Evolutionary conservation across 495 filamentous ascomycete genomes (phyloP), one percentile per base, ranked within the genome.

Genomic region (Trichoderma orchidacearum): DNA sequence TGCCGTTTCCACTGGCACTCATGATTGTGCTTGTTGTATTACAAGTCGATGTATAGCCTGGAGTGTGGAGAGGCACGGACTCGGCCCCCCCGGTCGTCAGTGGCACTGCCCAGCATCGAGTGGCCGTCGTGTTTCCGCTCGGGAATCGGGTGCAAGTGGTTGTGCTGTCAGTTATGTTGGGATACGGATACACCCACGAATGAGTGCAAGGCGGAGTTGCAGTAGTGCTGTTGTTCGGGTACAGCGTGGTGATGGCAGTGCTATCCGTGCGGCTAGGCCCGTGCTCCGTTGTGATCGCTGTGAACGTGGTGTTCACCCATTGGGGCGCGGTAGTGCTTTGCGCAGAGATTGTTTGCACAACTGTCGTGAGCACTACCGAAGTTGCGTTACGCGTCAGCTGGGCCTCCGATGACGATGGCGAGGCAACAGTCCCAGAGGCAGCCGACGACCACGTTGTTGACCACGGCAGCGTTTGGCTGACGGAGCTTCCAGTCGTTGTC

Each of bases 401-500:
- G 2, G 41, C 15, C 41, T 23, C 18, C 5, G 41, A 28, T 48
- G 21, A 25, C 21, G 41, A 27, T 17, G n/a, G 21, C 18, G 41
- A 28, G 18, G 27, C 23, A 7, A 9, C 36, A 18, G 36, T 45
- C 17, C 36, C 36, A 4, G 36, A 45, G 23, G 11, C 5, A 18
- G 36, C 36, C 9, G 36, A 45, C 5, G 36, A 45, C 0, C 36
- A n/a, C n/a, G n/a, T 17, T 17, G 36, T 45, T 6, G 32, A 35
- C 32, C 3, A 35, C n/a, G 32, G 32, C n/a, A 18, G 41, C 3
- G 41, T 48, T 17, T 11, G 23, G 21, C 7, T 48, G 12, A 48
- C 27, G 18, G 63, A 58, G 12, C 62, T 56, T 12, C 25, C 54
- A 23, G 38, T 57, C 12, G 56, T 58, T 18, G 56, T 55, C 31